Base-by-base conservation (phyloP, 805 yeast species). In the Lipomyces japonicus region DNA sequence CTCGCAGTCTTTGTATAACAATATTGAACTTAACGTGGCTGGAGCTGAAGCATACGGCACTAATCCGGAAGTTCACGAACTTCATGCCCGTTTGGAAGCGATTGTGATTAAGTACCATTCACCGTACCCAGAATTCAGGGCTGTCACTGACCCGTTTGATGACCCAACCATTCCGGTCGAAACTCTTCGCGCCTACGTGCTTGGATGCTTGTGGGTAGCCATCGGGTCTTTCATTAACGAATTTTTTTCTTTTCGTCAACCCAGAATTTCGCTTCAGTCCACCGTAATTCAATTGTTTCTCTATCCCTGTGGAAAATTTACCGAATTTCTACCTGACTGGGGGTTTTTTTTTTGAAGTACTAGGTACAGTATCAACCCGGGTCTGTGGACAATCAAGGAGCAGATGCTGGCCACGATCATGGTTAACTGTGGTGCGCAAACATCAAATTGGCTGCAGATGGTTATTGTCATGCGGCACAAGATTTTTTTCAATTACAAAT, bases 341-440 rank as follows among this genome's bases (percentile, higher is more conserved):
- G 47, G 51, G n/a, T 36, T 53, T 21, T 40, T 44, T 58, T 35
- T 51, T 23, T 26, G 39, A 23, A 72, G 78, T 44, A 64, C 57
- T 19, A 68, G 73, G 55, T 62, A 65, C 48, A 69, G 70, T 5
- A 63, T 81, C 46, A 79, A 79, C 63, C 83, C 82, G 2, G 84
- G 86, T 9, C 82, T 83, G 10, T 82, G 84, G 82, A 68, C 72
- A 25, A 70, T 65, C 53, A 82, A 82, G 60, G 87, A 82, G 61
- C 87, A 82, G 63, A 79, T 80, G 81, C 71, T 82, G 50, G 71
- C 82, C 1, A 77, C 86, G 1, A 47, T 67, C 18, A 58, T 64
- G 25, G 62, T 63, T 55, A 49, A 59, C 6, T 62, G 60, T 2
- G 42, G 31, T 7, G 7, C 38, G 7, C 48, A 42, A n/a, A 24